Percentiles rank a stretch among this genome's conserved stretches.
Conservation (phyloP, 2,329 filamentous ascomycete species). For the Pseudocercospora macadamiae region DNA sequence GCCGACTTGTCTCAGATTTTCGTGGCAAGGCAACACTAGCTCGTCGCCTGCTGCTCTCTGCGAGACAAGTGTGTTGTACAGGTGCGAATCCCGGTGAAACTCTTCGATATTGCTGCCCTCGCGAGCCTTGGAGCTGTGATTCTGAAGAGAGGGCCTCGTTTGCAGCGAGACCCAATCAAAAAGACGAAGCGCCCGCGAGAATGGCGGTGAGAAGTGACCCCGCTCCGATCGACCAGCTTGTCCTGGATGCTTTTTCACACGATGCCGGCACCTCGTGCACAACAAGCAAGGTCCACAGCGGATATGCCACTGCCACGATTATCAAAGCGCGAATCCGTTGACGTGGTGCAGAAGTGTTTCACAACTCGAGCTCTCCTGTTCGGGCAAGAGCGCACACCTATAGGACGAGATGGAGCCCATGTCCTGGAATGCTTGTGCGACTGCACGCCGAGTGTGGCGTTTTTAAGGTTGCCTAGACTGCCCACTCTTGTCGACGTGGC, state of each 20-base stretch:
- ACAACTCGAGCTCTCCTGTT: constrained; percentile 20
- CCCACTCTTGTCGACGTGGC: constrained; percentile 34
- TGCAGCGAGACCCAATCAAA: constrained; percentile 25
- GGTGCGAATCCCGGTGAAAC: constrained; percentile 19
- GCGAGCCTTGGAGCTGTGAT: no score
- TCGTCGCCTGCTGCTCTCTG: constrained; percentile 16
- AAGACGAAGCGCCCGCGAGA: constrained; percentile 8
- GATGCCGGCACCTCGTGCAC: constrained; percentile 22
- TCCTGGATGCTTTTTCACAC: constrained; percentile 12
- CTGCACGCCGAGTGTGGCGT: constrained; percentile 22
- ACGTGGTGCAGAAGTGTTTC: constrained; percentile 9
- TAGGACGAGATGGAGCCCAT: constrained; percentile 20
- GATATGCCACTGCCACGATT: constrained; percentile 9
- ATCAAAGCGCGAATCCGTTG: constrained; percentile 2
- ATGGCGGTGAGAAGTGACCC: constrained; percentile 23
- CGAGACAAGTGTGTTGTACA: constrained; percentile 27
- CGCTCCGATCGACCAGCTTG: constrained; percentile 16
- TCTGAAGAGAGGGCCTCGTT: no score
- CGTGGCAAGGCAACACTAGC: constrained; percentile 23
- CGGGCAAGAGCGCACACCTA: constrained; percentile 21
- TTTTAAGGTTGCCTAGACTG: constrained; percentile 34
- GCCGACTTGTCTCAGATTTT: constrained; percentile 21
- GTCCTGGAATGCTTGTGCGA: constrained; percentile 24
- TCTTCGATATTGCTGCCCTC: constrained; percentile 16
- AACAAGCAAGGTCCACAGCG: constrained; percentile 11